Percentiles rank a stretch among this genome's conserved stretches.
phyloP scores from a whole-genome alignment of 192 early-diverging fungal genomes.

The Funneliformis geosporum region DNA sequence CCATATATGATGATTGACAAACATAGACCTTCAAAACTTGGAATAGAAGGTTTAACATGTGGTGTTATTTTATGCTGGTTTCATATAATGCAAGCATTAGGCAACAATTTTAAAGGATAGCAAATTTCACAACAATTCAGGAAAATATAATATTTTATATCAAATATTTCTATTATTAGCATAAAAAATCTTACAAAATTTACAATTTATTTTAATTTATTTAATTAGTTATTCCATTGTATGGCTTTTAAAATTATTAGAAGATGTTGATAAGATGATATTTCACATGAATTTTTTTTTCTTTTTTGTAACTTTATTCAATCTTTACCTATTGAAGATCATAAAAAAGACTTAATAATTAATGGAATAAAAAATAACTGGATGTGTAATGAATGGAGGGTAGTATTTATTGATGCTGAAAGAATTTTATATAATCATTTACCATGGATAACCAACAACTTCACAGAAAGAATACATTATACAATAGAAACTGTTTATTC shows the following conservation, averaged over 20 bases:
- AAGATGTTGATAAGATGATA: not conserved
- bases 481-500: constrained; percentile 3
- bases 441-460: constrained; percentile 8
- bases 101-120: not conserved
- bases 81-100: not conserved
- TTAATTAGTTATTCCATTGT: not conserved
- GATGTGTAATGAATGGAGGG: not conserved
- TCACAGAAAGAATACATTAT: not conserved
- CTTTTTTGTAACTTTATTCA: constrained; percentile 3
- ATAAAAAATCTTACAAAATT: too few species aligned
- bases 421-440: not conserved
- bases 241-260: not conserved
- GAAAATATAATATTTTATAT: constrained; percentile 2
- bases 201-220: too few species aligned
- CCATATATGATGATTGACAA: not conserved
- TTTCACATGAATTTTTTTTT: not conserved
- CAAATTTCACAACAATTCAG: not conserved
- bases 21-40: constrained; percentile 10
- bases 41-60: not conserved
- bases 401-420: constrained; percentile 3
- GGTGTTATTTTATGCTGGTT: constrained; percentile 2
- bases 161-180: too few species aligned
- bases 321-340: not conserved
- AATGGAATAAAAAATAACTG: constrained; percentile 10
- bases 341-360: not conserved